These are phyloP conservation scores for Bothriochloa decipiens DNA, from an alignment of 176 grass and related monocot species.

Conservation along the genomic window DNA sequence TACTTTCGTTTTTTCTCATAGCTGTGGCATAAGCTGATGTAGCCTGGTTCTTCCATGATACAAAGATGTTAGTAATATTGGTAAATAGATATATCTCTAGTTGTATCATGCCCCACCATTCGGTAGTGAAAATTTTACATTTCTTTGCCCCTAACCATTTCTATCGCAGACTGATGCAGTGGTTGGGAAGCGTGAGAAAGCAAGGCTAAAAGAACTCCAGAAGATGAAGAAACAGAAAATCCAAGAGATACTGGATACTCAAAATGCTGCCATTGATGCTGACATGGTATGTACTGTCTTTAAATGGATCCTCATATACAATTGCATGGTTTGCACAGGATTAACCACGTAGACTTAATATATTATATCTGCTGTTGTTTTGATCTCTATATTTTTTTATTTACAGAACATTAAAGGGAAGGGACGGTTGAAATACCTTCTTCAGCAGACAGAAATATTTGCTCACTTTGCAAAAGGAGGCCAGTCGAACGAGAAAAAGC, in stretches of 20 bases:
- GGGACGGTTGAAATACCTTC: constrained; percentile 83
- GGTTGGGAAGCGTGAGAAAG: constrained; percentile 76
- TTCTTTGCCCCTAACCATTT: background rate
- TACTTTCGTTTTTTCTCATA: background rate
- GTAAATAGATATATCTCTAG: background rate
- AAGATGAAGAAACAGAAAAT: constrained; percentile 83
- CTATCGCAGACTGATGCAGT: constrained; percentile 45
- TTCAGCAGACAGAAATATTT: constrained; percentile 96
- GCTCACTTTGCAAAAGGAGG: constrained; percentile 89
- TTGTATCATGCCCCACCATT: background rate
- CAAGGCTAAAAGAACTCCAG: constrained; percentile 73
- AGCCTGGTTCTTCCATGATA: background rate
- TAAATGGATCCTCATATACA: background rate
- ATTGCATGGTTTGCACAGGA: background rate
- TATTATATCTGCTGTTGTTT: constrained; percentile 6
- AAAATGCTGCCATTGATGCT: constrained; percentile 89
- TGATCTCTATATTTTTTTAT: constrained; percentile 28
- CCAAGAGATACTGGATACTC: constrained; percentile 70
- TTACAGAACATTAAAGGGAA: constrained; percentile 86
- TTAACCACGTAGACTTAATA: background rate
- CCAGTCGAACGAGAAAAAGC: constrained; percentile 70
- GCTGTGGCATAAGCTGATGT: background rate
- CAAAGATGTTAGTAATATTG: background rate
- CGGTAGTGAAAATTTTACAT: background rate
- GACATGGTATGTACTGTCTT: constrained; percentile 64